Base-by-base conservation (phyloP, 2,329 filamentous ascomycete genomes). In the Decorospora gaudefroyi region DNA sequence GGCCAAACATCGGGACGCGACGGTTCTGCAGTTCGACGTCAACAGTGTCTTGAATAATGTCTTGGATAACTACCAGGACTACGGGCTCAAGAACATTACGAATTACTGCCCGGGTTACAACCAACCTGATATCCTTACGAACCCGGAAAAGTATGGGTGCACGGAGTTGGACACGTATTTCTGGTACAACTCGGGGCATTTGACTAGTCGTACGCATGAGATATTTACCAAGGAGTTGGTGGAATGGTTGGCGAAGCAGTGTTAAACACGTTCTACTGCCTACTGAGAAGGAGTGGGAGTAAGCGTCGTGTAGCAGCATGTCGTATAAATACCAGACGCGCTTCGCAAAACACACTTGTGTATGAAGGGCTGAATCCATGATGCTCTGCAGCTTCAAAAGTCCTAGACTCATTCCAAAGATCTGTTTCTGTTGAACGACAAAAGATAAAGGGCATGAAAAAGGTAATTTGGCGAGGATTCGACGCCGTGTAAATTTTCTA, bases 161-260 rank as follows among this genome's bases (percentile, higher is more conserved):
- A 62, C 68, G 30, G 67, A 72, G 2, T 49, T 76, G 38, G 52
- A 68, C 4, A 65, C 70, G 26, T 78, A 77, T 53, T 75, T 77
- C 38, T 77, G 75, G 76, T 77, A 72, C 37, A 73, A 77, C 50
- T 69, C 67, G 4, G 75, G 75, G 1, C 76, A 78, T 68, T 62
- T 76, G 55, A 75, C 72, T 1, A 74, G 64, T 34, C 62, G 68
- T 28, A 64, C 71, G 1, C 74, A 77, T 59, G 51, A 65, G 35
- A 59, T 72, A 23, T 55, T 76, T 35, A 70, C 72, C 0, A 53
- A 44, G 16, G 39, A 38, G 22, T 31, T 66, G 37, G 37, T 31
- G 13, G 52, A 42, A 31, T 63, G 59, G 55, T 32, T 64, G 41
- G 9, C 30, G n/a, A 30, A 29, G 21, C 52, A 55, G 35, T 39